Evolutionary conservation across 2,329 filamentous ascomycete species (phyloP).

Genomic region (Sordariomycetes sp.): DNA sequence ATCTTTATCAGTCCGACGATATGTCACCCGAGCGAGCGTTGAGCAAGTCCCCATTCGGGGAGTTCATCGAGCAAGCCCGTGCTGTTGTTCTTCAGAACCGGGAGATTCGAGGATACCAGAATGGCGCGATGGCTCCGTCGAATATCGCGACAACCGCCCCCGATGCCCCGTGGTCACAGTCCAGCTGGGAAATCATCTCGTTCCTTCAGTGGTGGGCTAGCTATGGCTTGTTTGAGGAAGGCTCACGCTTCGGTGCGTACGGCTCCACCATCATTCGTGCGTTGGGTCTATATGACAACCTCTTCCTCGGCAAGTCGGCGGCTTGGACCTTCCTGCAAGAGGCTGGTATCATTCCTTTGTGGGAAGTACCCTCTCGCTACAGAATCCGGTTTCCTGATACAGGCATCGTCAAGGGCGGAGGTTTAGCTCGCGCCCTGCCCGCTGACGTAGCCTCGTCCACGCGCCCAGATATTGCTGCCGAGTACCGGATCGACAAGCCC

Average conservation of each 20-base stretch:
- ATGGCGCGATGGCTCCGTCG: conserved; percentile 33
- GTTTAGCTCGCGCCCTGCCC: conserved; percentile 23
- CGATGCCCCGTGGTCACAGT: conserved; percentile 16
- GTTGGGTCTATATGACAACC: conserved; percentile 47
- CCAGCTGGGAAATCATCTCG: conserved; percentile 42
- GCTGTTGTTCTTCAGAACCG: conserved; percentile 42
- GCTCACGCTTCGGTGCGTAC: conserved; percentile 47
- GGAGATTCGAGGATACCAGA: conserved; percentile 34
- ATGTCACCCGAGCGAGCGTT: background rate
- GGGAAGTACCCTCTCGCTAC: conserved; percentile 60
- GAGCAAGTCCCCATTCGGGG: conserved; percentile 17
- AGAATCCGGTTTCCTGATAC: conserved; percentile 43
- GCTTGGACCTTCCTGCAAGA: conserved; percentile 65
- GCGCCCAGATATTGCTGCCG: conserved; percentile 33
- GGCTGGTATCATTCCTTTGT: conserved; percentile 60
- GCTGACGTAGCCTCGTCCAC: conserved; percentile 20
- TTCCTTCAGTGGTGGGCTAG: conserved; percentile 64
- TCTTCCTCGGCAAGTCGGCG: conserved; percentile 29
- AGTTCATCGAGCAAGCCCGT: conserved; percentile 41
- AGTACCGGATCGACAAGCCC: conserved; percentile 46
- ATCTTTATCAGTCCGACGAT: background rate
- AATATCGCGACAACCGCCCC: conserved; percentile 11
- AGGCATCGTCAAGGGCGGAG: conserved; percentile 29
- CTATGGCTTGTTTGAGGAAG: conserved; percentile 40
- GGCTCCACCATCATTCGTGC: conserved; percentile 57